Base-by-base conservation (phyloP, 345 rosid genomes). In the Eucalyptus tenuipes region DNA sequence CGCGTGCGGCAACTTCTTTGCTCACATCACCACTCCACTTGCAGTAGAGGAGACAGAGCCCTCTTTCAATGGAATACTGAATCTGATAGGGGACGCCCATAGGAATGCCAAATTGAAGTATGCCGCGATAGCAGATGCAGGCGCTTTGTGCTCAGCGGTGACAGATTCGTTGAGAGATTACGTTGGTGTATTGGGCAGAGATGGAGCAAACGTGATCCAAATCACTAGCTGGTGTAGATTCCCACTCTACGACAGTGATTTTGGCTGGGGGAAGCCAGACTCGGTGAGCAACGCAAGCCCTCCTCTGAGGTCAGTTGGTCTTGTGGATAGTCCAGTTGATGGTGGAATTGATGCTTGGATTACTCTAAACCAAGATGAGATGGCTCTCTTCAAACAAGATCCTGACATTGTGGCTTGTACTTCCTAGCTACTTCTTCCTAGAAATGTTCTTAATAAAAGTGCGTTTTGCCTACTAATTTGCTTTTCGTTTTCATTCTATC, bases 241-340 rank as follows among this genome's bases (percentile, higher is more conserved):
- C 9, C 93, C 94, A 4, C 24, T 90, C 61, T 94, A 94, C 13
- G 94, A 89, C 55, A 91, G 89, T 8, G 94, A 95, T 88, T 95
- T 93, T 25, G 95, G 96, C 5, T 95, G 96, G 96, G 95, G 95
- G 61, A 91, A 87, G 45, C 95, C 96, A n/a, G 89, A 59, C 82
- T 87, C 91, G 93, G 91, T 91, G 42, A 91, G 93, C 10, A 91
- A 89, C 55, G 87, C 87, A 79, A 89, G 85, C 44, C 89, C 90
- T 86, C 91, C 48, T 20, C 2, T 86, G 61, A 92, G 94, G 71
- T 48, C 89, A 18, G 89, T 93, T 87, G 22, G 86, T 71, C 68
- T 95, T 61, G 87, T 90, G 90, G 97, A 95, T 71, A 87, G 92
- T 4, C 91, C 90, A 88, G 86, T 59, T 88, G 92, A 92, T 25